Conservation (phyloP, 2,329 filamentous ascomycete genomes). For the Ophiostoma tasmaniense region DNA sequence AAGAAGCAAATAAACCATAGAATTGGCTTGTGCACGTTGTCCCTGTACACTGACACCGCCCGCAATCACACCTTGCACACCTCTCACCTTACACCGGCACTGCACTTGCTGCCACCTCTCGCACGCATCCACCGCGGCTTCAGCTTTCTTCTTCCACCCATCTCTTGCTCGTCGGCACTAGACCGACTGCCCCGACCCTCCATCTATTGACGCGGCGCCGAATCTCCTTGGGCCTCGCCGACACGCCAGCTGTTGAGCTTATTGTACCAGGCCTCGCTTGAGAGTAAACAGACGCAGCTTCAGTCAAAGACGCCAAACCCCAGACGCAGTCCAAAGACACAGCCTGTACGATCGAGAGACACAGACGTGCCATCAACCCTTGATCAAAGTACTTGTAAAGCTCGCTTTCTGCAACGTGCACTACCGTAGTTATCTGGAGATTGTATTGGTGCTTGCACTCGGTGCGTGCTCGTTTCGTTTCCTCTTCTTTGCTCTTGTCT, state of each 20-base stretch:
- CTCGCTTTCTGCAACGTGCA: slow-evolving; percentile 16
- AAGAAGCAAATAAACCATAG: neutral
- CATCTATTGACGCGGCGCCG: neutral
- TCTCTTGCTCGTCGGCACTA: neutral
- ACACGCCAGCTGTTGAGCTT: neutral
- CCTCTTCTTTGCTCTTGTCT: too few species aligned
- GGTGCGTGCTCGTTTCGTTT: neutral
- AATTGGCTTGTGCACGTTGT: neutral
- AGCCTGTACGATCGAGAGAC: slow-evolving; percentile 11
- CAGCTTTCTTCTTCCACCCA: neutral
- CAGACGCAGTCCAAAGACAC: neutral
- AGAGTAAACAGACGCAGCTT: neutral
- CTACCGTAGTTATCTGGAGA: neutral
- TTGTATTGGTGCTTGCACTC: neutral
- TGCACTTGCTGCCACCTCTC: neutral
- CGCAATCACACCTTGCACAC: neutral
- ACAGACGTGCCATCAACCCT: slow-evolving; percentile 10
- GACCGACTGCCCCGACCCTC: neutral
- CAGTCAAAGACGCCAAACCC: neutral
- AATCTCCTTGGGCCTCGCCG: neutral
- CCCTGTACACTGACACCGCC: neutral
- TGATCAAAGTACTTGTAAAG: neutral
- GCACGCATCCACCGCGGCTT: neutral
- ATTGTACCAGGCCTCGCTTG: neutral
- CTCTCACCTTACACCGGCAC: neutral